phyloP scores from a whole-genome alignment of 1,284 basidiomycete species.

The Waitea zeae region DNA sequence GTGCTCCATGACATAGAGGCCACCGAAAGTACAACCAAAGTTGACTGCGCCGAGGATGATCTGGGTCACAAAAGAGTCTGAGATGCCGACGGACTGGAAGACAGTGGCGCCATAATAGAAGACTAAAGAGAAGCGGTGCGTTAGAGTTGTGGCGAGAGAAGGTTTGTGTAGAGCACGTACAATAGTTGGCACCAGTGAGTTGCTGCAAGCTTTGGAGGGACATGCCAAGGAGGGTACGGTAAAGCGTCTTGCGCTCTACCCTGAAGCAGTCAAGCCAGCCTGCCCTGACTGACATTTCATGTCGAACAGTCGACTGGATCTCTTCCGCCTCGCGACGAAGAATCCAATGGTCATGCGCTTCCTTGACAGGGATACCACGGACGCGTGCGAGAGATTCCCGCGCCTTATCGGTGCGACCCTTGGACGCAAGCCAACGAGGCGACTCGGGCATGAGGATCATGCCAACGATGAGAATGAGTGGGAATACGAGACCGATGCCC shows the following conservation, averaged over 20 bases:
- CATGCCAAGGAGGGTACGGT: slow-evolving; percentile 51
- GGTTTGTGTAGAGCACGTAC: slow-evolving; percentile 32
- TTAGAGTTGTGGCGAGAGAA: no score
- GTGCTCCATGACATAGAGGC: slow-evolving; percentile 54
- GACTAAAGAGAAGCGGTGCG: no score
- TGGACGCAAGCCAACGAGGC: slow-evolving; percentile 45
- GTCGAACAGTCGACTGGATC: slow-evolving; percentile 27
- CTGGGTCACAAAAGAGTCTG: slow-evolving; percentile 53
- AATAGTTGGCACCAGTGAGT: slow-evolving; percentile 52
- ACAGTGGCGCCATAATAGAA: slow-evolving; percentile 44
- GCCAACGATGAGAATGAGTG: slow-evolving; percentile 43
- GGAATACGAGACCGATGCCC: slow-evolving; percentile 56
- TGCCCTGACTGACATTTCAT: slow-evolving; percentile 23
- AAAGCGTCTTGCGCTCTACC: slow-evolving; percentile 31
- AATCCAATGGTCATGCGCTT: slow-evolving; percentile 24
- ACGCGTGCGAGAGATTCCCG: slow-evolving; percentile 31
- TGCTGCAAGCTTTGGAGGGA: slow-evolving; percentile 58
- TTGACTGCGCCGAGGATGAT: slow-evolving; percentile 60
- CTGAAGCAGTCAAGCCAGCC: slow-evolving; percentile 51
- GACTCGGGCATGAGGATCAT: slow-evolving; percentile 67
- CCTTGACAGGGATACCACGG: slow-evolving; percentile 29
- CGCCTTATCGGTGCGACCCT: slow-evolving; percentile 33
- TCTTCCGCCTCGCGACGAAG: slow-evolving; percentile 32
- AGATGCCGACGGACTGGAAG: slow-evolving; percentile 50
- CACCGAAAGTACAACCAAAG: slow-evolving; percentile 51